Conservation (phyloP, 2,329 filamentous ascomycete genomes). For the Diplodia seriata region DNA sequence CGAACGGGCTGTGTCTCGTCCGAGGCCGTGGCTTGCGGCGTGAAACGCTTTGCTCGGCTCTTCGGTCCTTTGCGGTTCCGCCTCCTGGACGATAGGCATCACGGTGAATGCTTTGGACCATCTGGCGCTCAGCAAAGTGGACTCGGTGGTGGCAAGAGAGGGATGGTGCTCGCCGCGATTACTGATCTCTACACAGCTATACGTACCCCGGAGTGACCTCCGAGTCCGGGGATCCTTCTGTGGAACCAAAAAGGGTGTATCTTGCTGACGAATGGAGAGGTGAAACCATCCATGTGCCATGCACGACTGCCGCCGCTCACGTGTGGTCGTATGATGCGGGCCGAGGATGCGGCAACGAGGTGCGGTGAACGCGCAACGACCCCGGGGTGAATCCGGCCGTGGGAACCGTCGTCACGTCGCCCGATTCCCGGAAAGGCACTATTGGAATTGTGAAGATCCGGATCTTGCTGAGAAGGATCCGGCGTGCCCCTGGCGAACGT, state of each 20-base stretch:
- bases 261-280: background rate
- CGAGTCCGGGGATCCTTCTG: background rate
- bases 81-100: slow-evolving; percentile 7
- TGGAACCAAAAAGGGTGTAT: background rate
- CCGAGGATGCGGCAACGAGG: slow-evolving; percentile 4
- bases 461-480: background rate
- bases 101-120: slow-evolving; percentile 2
- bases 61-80: slow-evolving; percentile 24
- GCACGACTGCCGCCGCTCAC: slow-evolving; percentile 10
- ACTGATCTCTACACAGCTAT: slow-evolving; percentile 6
- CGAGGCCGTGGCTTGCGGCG: background rate
- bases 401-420: background rate
- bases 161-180: background rate
- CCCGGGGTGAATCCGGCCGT: slow-evolving; percentile 20
- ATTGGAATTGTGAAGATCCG: slow-evolving; percentile 1
- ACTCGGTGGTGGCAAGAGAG: too few species aligned
- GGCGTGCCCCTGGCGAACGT: background rate
- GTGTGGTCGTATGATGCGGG: slow-evolving; percentile 17
- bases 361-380: slow-evolving; percentile 22
- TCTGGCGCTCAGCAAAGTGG: slow-evolving; percentile 7
- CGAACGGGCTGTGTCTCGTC: background rate
- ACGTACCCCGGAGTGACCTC: background rate
- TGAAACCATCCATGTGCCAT: slow-evolving; percentile 9
- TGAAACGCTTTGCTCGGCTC: background rate
- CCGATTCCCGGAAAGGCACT: background rate